Percentiles rank a stretch among this genome's conserved stretches.
Conservation (phyloP, 1,284 basidiomycete genomes). For the Cutaneotrichosporon cavernicola region DNA sequence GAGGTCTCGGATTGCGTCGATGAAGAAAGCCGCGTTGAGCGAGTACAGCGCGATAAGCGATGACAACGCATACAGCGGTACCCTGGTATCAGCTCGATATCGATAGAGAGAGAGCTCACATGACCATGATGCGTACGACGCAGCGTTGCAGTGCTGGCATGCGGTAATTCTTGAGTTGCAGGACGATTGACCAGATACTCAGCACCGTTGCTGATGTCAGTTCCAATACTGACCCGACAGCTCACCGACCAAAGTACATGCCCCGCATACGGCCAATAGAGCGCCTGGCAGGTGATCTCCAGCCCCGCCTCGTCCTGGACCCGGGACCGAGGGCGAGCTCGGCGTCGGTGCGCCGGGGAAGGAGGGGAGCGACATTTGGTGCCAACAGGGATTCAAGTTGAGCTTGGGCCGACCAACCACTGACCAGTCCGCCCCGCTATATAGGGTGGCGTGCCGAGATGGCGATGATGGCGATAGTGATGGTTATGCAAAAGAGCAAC, state of each 20-base stretch:
- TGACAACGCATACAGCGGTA: slow-evolving; percentile 86
- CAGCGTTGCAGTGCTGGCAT: slow-evolving; percentile 76
- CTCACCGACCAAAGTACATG: slow-evolving; percentile 49
- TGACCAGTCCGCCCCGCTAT: not conserved
- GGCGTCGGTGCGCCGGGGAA: slow-evolving; percentile 10
- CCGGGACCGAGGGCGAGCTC: not conserved
- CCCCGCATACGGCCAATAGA: slow-evolving; percentile 48
- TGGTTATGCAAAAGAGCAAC: not conserved
- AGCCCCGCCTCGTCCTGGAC: slow-evolving; percentile 31
- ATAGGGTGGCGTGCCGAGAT: not conserved
- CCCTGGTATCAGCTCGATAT: slow-evolving; percentile 50
- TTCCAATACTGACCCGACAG: not conserved
- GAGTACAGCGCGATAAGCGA: slow-evolving; percentile 93
- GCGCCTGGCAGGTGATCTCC: slow-evolving; percentile 47
- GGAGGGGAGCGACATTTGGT: slow-evolving; percentile 19
- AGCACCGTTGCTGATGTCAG: slow-evolving; percentile 64
- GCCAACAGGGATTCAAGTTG: too few species aligned
- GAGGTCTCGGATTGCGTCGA: slow-evolving; percentile 90
- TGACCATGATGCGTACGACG: slow-evolving; percentile 93
- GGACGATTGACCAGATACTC: slow-evolving; percentile 75
- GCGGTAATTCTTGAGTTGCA: slow-evolving; percentile 87
- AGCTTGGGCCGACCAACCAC: not conserved
- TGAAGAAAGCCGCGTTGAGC: slow-evolving; percentile 90
- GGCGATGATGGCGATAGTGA: not conserved
- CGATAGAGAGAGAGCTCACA: slow-evolving; percentile 55